These are phyloP conservation scores for Thraustochytrium sp. DNA, from an alignment of 352 stramenopile species.

Conservation along the genomic window DNA sequence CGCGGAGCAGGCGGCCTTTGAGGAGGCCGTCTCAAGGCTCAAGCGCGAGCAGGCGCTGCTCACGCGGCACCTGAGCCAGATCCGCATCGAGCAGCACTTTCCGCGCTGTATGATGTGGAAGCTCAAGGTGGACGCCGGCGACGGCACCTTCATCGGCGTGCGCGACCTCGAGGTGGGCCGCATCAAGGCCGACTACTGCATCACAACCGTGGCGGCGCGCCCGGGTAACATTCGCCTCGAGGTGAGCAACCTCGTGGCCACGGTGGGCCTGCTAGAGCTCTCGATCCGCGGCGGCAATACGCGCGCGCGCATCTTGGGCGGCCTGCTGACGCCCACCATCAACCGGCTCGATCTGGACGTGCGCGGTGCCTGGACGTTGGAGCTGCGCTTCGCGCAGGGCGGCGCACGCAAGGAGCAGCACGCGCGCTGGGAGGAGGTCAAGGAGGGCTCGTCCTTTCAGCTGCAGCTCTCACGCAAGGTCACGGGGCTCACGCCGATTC, in stretches of 20 bases:
- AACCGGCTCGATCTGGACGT: slow-evolving; percentile 30
- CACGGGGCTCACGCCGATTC: slow-evolving; percentile 11
- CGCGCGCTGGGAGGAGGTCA: slow-evolving; percentile 23
- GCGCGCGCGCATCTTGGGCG: not conserved
- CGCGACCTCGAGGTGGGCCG: slow-evolving; percentile 4
- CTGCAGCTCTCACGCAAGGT: slow-evolving; percentile 21
- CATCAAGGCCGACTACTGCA: not conserved
- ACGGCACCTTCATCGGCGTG: slow-evolving; percentile 33
- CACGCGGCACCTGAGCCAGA: not conserved
- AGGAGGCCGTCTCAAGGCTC: not conserved
- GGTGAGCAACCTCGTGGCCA: slow-evolving; percentile 16
- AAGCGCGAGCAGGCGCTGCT: slow-evolving; percentile 18
- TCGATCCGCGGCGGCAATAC: slow-evolving; percentile 29
- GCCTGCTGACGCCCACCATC: slow-evolving; percentile 26
- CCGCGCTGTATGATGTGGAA: slow-evolving; percentile 23
- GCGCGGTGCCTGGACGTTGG: not conserved
- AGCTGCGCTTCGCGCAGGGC: not conserved
- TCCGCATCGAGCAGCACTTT: slow-evolving; percentile 27
- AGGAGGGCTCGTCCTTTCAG: not conserved
- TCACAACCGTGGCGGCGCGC: not conserved
- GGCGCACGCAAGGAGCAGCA: not conserved
- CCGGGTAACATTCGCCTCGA: not conserved
- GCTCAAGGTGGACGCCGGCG: slow-evolving; percentile 31
- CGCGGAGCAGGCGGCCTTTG: not conserved
- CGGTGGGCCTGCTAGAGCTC: slow-evolving; percentile 4